Conservation (phyloP, 2,329 filamentous ascomycete genomes). For the Ophiostoma tasmaniense region DNA sequence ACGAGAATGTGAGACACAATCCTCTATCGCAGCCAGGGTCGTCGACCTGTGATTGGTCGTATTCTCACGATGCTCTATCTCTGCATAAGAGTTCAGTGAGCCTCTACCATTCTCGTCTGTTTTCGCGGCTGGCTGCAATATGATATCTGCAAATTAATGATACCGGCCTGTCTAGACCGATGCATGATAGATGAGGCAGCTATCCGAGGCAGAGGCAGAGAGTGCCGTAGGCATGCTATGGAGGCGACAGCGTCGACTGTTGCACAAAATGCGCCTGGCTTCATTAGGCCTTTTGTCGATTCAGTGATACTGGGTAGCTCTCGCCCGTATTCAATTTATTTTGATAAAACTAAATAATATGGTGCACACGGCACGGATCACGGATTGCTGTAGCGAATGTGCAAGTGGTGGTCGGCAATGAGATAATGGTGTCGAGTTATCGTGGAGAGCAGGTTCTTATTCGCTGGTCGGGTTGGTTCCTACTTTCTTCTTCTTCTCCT, state of each 20-base stretch:
- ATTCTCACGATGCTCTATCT: neutral
- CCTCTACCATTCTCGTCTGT: neutral
- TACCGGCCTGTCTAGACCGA: neutral
- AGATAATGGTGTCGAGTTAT: neutral
- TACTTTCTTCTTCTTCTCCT: neutral
- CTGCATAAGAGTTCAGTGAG: neutral
- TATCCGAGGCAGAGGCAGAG: neutral
- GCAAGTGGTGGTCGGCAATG: neutral
- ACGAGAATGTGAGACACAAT: conserved; percentile 3
- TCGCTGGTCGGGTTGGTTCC: neutral
- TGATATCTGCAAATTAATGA: neutral
- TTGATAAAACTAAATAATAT: neutral
- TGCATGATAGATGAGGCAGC: neutral
- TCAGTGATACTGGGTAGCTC: too few relatives aligned
- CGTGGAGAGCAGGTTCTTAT: neutral
- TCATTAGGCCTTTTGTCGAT: neutral
- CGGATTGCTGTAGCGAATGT: neutral
- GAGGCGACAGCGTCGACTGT: neutral
- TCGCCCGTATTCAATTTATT: too few relatives aligned
- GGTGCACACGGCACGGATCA: neutral
- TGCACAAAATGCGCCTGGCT: neutral
- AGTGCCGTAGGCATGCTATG: too few relatives aligned
- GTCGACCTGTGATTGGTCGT: neutral
- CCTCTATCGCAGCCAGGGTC: neutral
- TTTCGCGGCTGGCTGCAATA: neutral